Conservation (phyloP, 208 protist genomes). For the Phytomonas serpens region DNA sequence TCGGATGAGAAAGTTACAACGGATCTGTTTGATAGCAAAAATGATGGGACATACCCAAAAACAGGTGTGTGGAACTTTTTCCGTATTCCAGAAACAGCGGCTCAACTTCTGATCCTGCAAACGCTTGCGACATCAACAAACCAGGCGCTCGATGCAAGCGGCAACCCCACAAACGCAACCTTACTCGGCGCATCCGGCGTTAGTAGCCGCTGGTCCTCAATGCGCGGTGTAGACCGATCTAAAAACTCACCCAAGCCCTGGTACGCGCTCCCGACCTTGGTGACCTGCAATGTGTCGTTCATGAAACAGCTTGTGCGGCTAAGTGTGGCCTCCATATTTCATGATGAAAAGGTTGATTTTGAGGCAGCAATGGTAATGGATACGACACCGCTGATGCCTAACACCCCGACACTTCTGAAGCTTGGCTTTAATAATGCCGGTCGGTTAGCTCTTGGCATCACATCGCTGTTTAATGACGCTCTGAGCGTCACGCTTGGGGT, state of each 20-base stretch:
- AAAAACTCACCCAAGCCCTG: slow-evolving; percentile 21
- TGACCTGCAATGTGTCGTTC: slow-evolving; percentile 43
- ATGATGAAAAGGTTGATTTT: slow-evolving; percentile 48
- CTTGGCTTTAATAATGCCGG: slow-evolving; percentile 63
- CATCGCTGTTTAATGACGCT: slow-evolving; percentile 49
- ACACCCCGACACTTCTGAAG: slow-evolving; percentile 52
- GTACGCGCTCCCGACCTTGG: slow-evolving; percentile 49
- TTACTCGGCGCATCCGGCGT: background rate
- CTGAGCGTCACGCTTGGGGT: slow-evolving; percentile 52
- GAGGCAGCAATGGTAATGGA: slow-evolving; percentile 55
- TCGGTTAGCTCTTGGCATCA: slow-evolving; percentile 43
- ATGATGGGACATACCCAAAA: background rate
- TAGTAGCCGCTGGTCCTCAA: background rate
- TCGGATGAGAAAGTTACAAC: background rate
- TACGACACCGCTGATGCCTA: slow-evolving; percentile 36
- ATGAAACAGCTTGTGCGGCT: slow-evolving; percentile 41
- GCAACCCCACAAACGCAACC: background rate
- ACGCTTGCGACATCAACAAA: background rate
- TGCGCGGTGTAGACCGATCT: background rate
- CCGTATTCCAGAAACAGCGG: background rate
- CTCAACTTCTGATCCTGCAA: background rate
- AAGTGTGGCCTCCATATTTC: slow-evolving; percentile 62
- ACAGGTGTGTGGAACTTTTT: background rate
- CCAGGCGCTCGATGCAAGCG: background rate
- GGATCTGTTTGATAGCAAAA: background rate